A percentile compares a stretch with the other conserved stretches of the same genome.
Conservation (phyloP, 2,329 filamentous ascomycete genomes). For the Arthrobotrys sinensis region DNA sequence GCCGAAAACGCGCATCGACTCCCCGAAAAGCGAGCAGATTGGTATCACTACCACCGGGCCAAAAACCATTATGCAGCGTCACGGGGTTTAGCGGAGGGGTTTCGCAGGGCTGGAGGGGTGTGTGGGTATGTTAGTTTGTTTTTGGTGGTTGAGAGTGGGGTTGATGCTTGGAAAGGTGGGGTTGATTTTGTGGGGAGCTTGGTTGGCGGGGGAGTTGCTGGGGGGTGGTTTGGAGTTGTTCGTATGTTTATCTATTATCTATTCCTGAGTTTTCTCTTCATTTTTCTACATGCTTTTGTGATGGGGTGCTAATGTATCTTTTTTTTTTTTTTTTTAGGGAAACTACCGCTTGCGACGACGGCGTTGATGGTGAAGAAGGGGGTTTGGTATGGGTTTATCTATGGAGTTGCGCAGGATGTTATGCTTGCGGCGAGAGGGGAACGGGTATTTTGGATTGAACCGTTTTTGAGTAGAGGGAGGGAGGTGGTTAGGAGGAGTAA, state of each 20-base stretch:
- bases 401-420: conserved; percentile 67
- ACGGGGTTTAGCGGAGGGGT: conserved; percentile 82
- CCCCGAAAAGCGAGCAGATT: conserved; percentile 84
- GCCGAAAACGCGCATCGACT: conserved; percentile 97
- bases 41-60: conserved; percentile 99
- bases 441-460: conserved; percentile 56
- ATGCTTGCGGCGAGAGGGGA: conserved; percentile 50
- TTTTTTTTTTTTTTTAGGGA: conserved; percentile 72
- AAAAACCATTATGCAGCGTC: conserved; percentile 92
- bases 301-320: conserved; percentile 62
- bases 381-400: conserved; percentile 82
- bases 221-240: conserved; percentile 88
- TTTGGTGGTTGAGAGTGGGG: conserved; percentile 29
- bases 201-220: conserved; percentile 82
- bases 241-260: conserved; percentile 70
- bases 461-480: conserved; percentile 41
- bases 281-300: no score
- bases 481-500: conserved; percentile 25
- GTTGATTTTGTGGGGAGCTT: conserved; percentile 86
- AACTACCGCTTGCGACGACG: conserved; percentile 82
- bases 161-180: conserved; percentile 69
- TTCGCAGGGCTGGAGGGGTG: conserved; percentile 71
- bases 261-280: conserved; percentile 28
- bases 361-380: conserved; percentile 85
- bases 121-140: conserved; percentile 56